Base-by-base conservation (phyloP, 2,329 filamentous ascomycete species). In the Shiraia bambusicola region DNA sequence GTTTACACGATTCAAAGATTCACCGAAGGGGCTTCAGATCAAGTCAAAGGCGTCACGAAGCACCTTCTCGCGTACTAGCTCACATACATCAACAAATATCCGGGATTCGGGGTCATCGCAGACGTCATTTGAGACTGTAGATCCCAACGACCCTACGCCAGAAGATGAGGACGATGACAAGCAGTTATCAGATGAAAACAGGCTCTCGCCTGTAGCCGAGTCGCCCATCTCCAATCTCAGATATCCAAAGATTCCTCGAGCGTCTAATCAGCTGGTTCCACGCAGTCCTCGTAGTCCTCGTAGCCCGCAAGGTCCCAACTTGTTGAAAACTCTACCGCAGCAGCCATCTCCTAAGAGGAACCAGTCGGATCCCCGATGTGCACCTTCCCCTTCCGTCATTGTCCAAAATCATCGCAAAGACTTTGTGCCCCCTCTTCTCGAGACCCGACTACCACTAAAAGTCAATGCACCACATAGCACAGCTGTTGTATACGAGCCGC, bases 191-290 rank as follows among this genome's bases (percentile, higher is more conserved):
- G 52, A 60, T 28, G 51, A 58, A 30, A 59, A 47, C 33, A 56
- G 53, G 19, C 62, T 75, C 5, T 71, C 69, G 8, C 70, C 72
- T 4, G 70, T 74, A 1, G 66, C 63, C 4, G 70, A 72, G 42
- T 70, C 68, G 2, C 72, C 72, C 6, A 72, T 74, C n/a, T 66
- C 68, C 14, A 61, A 61, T 0, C 59, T 76, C 10, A 59, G 66
- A 25, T 77, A 77, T 47, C 74, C 74, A 6, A 76, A 76, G 50
- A 61, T 77, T 2, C 74, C 74, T 2, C 61, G 74, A 11, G 67
- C 71, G 13, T 70, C 69, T 6, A 75, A 74, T 35, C 73, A 76
- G 47, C 55, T 69, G 2, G 69, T 76, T 2, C 70, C 73, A 1
- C 62, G 72, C 3, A 66, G 62, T 32, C 63, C 62, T n/a, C 50